Conservation (phyloP, 495 filamentous ascomycete genomes). For the Cryomyces antarcticus region DNA sequence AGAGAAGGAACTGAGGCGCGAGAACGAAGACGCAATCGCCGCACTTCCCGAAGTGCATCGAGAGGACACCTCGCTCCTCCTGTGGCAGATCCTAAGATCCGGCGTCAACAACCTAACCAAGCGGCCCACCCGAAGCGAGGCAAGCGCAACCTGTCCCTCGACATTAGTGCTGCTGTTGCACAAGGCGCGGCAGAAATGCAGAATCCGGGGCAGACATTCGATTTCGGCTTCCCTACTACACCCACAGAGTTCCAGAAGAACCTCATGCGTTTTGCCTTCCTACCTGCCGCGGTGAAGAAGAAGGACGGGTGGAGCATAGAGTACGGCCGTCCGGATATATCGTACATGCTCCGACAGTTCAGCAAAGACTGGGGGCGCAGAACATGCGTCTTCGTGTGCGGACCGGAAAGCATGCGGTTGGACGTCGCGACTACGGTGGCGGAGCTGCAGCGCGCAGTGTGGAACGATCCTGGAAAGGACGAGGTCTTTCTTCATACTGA, state of each 20-base stretch:
- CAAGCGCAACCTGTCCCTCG: constrained; percentile 2
- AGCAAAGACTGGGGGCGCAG: constrained; percentile 54
- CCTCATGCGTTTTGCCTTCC: constrained; percentile 71
- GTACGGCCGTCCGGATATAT: constrained; percentile 78
- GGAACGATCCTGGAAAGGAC: constrained; percentile 53
- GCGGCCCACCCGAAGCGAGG: constrained; percentile 8
- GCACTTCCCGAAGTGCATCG: constrained; percentile 39
- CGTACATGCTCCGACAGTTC: constrained; percentile 63
- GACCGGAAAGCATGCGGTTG: constrained; percentile 67
- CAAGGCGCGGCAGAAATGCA: constrained; percentile 20
- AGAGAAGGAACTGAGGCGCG: constrained; percentile 60
- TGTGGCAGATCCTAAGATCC: constrained; percentile 4
- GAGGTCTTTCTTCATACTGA: constrained; percentile 92
- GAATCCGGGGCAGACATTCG: constrained; percentile 27
- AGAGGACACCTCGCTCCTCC: constrained; percentile 5
- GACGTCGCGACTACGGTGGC: constrained; percentile 75
- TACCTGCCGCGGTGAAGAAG: constrained; percentile 38
- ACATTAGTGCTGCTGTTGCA: neutral
- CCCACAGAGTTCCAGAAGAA: constrained; percentile 64
- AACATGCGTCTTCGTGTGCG: constrained; percentile 87
- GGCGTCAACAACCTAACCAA: constrained; percentile 12
- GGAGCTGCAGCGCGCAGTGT: constrained; percentile 59
- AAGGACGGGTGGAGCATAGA: constrained; percentile 77
- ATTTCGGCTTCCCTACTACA: constrained; percentile 57
- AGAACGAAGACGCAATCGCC: constrained; percentile 70